A percentile compares a stretch with the other conserved stretches of the same genome.
Evolutionary conservation across 1,284 basidiomycete genomes (phyloP).

Genomic region (Sporisorium iseilematis-ciliati): DNA sequence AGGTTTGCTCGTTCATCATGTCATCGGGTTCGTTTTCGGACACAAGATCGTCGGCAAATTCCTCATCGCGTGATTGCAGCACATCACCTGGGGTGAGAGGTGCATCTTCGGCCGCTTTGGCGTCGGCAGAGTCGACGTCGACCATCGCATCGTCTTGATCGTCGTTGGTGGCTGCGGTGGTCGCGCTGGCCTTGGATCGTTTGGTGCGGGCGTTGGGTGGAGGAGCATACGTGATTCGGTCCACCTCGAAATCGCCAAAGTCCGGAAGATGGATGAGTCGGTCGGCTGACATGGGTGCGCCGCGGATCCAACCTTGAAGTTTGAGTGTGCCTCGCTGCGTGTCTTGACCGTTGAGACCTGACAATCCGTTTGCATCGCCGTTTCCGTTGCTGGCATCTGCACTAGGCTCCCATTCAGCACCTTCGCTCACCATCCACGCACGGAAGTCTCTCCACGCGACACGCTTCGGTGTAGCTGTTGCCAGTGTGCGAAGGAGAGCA

Average conservation of each 20-base stretch:
- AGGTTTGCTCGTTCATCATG: conserved; percentile 94
- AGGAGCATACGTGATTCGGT: conserved; percentile 74
- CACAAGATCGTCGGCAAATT: conserved; percentile 86
- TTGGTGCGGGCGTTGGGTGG: conserved; percentile 41
- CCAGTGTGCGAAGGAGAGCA: conserved; percentile 74
- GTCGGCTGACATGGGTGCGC: conserved; percentile 82
- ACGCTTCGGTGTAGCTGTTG: conserved; percentile 71
- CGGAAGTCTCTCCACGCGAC: conserved; percentile 86
- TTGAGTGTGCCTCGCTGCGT: conserved; percentile 73
- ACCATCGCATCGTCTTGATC: conserved; percentile 24
- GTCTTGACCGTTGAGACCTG: conserved; percentile 50
- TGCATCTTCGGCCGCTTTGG: conserved; percentile 32
- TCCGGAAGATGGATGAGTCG: conserved; percentile 89
- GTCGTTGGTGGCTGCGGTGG: conserved; percentile 15
- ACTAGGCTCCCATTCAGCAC: conserved; percentile 62
- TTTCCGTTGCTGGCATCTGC: conserved; percentile 72
- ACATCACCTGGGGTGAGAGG: conserved; percentile 72
- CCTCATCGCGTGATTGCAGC: conserved; percentile 74
- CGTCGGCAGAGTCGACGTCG: conserved; percentile 56
- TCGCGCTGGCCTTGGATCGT: conserved; percentile 38
- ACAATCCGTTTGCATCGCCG: conserved; percentile 28
- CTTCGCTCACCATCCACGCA: conserved; percentile 83
- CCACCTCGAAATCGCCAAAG: conserved; percentile 87
- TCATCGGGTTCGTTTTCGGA: conserved; percentile 89
- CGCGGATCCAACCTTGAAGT: conserved; percentile 87